Percentiles rank a stretch among this genome's conserved stretches.
phyloP scores from a whole-genome alignment of 1,284 basidiomycete species.

The Peniophora sp. region DNA sequence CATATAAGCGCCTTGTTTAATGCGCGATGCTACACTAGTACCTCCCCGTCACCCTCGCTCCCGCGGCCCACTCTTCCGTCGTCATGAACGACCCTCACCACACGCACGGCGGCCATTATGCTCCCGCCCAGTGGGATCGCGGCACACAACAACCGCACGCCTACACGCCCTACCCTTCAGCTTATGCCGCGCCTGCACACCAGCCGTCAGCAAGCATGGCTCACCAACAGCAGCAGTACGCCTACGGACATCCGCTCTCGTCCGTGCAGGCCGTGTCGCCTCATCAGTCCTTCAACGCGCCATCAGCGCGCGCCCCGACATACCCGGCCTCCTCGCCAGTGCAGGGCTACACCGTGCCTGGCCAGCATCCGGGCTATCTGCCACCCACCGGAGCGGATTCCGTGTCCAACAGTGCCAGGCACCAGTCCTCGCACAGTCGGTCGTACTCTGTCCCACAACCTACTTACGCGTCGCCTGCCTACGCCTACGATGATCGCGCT shows the following conservation, averaged over 20 bases:
- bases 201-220: slow-evolving; percentile 15
- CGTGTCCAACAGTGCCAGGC: slow-evolving; percentile 3
- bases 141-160: slow-evolving; percentile 17
- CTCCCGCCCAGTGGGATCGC: slow-evolving; percentile 19
- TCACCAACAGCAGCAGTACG: slow-evolving; percentile 12
- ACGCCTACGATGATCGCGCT: not conserved
- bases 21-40: slow-evolving; percentile 17
- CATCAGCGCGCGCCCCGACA: not conserved
- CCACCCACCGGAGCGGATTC: slow-evolving; percentile 10
- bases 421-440: not conserved
- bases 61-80: slow-evolving; percentile 10
- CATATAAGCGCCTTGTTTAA: slow-evolving; percentile 11
- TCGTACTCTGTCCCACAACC: not conserved
- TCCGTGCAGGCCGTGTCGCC: slow-evolving; percentile 11
- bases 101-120: slow-evolving; percentile 14
- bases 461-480: not conserved
- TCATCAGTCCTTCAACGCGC: slow-evolving; percentile 9
- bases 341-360: slow-evolving; percentile 5
- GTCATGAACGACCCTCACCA: slow-evolving; percentile 26
- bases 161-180: slow-evolving; percentile 18
- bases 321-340: not conserved
- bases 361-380: slow-evolving; percentile 6
- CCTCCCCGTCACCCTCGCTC: slow-evolving; percentile 5
- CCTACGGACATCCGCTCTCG: slow-evolving; percentile 16
- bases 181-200: slow-evolving; percentile 14